Percentiles rank a stretch among this genome's conserved stretches.
Conservation (phyloP, 2,329 filamentous ascomycete species). For the Hypoxylon sp. region DNA sequence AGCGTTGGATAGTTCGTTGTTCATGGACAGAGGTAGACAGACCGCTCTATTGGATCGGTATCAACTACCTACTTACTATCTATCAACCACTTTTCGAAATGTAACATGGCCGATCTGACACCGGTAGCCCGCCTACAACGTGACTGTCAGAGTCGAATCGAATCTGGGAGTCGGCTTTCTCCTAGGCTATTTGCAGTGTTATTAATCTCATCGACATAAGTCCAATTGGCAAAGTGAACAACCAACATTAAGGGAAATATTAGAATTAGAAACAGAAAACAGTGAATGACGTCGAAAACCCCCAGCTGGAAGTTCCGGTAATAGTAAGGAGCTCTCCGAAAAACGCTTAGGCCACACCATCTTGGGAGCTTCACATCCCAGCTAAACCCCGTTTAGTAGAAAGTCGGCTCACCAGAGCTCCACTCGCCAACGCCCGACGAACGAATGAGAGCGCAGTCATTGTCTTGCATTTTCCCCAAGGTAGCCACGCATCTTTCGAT, state of each 20-base stretch:
- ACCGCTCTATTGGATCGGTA: not conserved
- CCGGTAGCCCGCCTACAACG: not conserved
- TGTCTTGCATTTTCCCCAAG: slow-evolving; percentile 44
- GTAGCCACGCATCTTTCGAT: slow-evolving; percentile 48
- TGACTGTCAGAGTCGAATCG: not conserved
- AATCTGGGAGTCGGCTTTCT: not conserved
- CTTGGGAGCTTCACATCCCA: not conserved
- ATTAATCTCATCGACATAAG: not conserved
- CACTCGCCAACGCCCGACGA: slow-evolving; percentile 15
- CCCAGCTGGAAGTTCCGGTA: slow-evolving; percentile 5
- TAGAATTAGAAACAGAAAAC: not conserved
- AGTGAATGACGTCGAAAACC: slow-evolving; percentile 18
- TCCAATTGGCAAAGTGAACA: not conserved
- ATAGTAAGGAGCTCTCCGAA: slow-evolving; percentile 21
- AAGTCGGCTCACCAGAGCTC: slow-evolving; percentile 13
- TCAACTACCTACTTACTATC: not conserved
- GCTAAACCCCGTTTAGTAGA: slow-evolving; percentile 22
- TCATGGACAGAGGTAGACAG: not conserved
- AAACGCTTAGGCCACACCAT: slow-evolving; percentile 24
- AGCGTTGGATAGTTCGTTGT: not conserved
- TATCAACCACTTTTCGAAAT: not conserved
- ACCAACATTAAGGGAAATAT: too few relatives aligned
- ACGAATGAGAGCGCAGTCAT: slow-evolving; percentile 42
- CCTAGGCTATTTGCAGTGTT: not conserved
- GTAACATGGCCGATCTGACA: not conserved